These are phyloP conservation scores for Hyaloscypha bicolor DNA, from an alignment of 495 filamentous ascomycete genomes.

Conservation along the genomic window DNA sequence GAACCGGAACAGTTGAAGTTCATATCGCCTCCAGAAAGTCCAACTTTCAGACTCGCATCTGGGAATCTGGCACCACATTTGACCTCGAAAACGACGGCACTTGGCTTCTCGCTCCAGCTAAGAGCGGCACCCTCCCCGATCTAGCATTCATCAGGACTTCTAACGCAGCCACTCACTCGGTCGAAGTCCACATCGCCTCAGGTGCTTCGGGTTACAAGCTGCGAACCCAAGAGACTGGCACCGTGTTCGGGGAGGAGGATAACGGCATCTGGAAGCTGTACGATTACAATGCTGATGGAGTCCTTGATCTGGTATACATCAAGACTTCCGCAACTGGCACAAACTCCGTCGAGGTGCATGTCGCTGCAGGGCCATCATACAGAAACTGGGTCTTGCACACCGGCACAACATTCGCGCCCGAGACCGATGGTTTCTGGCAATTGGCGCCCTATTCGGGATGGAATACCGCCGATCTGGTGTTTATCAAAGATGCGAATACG, in stretches of 20 bases:
- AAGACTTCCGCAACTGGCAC: not conserved
- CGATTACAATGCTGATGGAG: not conserved
- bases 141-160: not conserved
- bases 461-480: not conserved
- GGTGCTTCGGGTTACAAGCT: not conserved
- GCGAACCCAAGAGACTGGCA: not conserved
- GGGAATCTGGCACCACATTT: not conserved
- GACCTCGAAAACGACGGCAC: not conserved
- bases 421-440: constrained; percentile 1
- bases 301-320: not conserved
- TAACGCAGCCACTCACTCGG: not conserved
- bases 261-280: not conserved
- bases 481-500: constrained; percentile 4
- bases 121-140: not conserved
- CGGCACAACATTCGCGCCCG: constrained; percentile 4
- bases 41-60: not conserved
- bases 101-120: not conserved
- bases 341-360: not conserved
- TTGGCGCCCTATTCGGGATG: not conserved
- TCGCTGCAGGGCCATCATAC: not conserved
- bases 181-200: not conserved
- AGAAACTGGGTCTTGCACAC: not conserved
- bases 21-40: not conserved
- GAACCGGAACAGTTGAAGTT: not conserved
- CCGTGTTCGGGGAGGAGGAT: not conserved